Evolutionary conservation across 208 protist genomes (phyloP).

Genomic region (Crithidia brevicula): DNA sequence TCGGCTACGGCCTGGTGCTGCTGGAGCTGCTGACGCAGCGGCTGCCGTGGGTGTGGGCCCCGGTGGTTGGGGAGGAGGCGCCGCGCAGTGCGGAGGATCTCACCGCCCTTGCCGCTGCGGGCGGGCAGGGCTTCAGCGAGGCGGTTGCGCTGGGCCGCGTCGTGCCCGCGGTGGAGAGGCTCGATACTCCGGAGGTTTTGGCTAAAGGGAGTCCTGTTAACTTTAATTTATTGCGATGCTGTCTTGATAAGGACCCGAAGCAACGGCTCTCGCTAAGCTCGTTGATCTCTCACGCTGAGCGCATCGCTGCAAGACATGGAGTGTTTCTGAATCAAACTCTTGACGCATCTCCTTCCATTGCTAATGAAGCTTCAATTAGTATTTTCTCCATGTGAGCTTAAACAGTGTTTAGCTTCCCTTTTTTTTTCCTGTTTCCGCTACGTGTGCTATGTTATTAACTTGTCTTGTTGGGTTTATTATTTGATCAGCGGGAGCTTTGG

Average conservation of each 20-base stretch:
- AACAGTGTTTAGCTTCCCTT: background rate
- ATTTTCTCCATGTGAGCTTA: background rate
- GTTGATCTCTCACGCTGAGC: background rate
- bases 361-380: background rate
- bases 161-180: background rate
- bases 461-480: too few species aligned
- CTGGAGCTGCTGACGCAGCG: constrained; percentile 46
- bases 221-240: background rate
- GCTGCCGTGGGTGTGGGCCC: constrained; percentile 43
- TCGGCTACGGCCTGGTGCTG: constrained; percentile 53
- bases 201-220: background rate
- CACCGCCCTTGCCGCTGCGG: constrained; percentile 17
- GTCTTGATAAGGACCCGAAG: background rate
- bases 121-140: constrained; percentile 12
- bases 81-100: constrained; percentile 22
- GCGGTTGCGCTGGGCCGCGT: constrained; percentile 2
- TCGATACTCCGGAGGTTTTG: background rate
- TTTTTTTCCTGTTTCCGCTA: background rate
- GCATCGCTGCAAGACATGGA: background rate
- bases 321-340: background rate
- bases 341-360: background rate
- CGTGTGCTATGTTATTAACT: too few species aligned
- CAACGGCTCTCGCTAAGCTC: background rate
- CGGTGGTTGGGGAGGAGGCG: background rate
- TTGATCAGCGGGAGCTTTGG: too few species aligned